Base-by-base conservation (phyloP, 176 grass and related monocot genomes). In the Coix lacrymajobi region DNA sequence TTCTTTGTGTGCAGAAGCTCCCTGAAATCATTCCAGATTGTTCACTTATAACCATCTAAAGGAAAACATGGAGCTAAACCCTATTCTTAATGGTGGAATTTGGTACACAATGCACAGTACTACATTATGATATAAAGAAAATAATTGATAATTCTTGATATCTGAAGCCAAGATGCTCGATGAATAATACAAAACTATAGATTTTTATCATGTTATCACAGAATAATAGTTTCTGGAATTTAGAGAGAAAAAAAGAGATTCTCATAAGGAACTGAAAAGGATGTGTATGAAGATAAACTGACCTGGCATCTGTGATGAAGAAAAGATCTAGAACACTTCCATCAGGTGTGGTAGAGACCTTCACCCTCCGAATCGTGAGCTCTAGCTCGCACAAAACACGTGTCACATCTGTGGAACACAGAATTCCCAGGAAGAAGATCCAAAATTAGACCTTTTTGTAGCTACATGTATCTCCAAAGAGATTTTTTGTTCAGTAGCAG, bases 321-420 rank as follows among this genome's bases (percentile, higher is more conserved):
- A 97, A 97, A 80, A 97, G 91, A 69, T 97, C 91, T 10, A 97
- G 58, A 29, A 91, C 91, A 77, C 81, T 86, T 4, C 94, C 94
- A 38, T 97, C 94, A 30, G 94, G 94, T 1, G 89, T 97, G 68
- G 94, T 97, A 16, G 91, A 97, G 36, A 97, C 94, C 73, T 97
- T 97, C 41, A 97, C 88, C 85, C 86, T 93, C 84, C 84, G 64
- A 44, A 97, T 93, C 29, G 91, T 93, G 76, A 97, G 84, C 40
- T 97, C 91, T 66, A 97, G 76, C 63, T 91, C 91, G 13, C 79
- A 91, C 33, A 97, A 40, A 32, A 89, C 89, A 9, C 88, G 81
- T 11, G 91, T 93, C 58, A 97, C 94, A 46, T 97, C 94, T 97
- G 80, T 33, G 76, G 81, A 73, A 63, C 41, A 66, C 15, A 70